Percentiles rank a stretch among this genome's conserved stretches.
These are phyloP conservation scores for Eucalyptus regnans DNA, from an alignment of 345 rosid species.

Conservation along the genomic window DNA sequence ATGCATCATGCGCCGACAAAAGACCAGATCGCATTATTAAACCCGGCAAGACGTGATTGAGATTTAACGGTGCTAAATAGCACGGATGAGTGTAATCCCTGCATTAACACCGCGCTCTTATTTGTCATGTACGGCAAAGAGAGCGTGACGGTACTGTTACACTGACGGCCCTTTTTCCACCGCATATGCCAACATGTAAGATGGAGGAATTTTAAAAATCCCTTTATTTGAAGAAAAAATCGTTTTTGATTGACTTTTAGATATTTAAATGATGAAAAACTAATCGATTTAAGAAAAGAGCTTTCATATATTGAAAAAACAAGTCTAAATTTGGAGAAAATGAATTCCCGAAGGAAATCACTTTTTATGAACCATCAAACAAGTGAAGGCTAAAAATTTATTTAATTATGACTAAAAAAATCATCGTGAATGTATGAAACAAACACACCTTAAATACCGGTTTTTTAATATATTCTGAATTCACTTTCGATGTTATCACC, in stretches of 20 bases:
- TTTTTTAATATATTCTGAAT: not conserved
- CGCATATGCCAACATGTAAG: not conserved
- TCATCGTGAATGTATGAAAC: too few relatives aligned
- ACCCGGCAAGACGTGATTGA: not conserved
- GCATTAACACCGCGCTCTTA: not conserved
- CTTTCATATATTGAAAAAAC: too few relatives aligned
- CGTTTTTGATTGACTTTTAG: too few relatives aligned
- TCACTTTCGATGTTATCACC: not conserved
- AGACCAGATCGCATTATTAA: not conserved
- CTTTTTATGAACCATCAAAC: not conserved
- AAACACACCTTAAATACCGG: accelerated
- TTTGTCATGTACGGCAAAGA: not conserved
- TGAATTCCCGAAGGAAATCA: not conserved
- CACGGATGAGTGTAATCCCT: not conserved
- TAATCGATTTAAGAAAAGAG: too few relatives aligned
- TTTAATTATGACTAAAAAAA: too few relatives aligned
- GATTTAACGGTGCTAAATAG: not conserved
- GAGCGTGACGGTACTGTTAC: accelerated
- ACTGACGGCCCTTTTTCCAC: not conserved
- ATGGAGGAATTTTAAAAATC: not conserved
- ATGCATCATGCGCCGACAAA: not conserved
- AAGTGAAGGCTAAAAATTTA: not conserved
- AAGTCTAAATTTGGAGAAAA: not conserved
- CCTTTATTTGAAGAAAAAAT: too few relatives aligned
- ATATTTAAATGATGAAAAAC: not conserved